Evolutionary conservation across 257 asterid species (phyloP), one percentile per base, ranked within the genome.

Genomic region (Capsicum chinense): DNA sequence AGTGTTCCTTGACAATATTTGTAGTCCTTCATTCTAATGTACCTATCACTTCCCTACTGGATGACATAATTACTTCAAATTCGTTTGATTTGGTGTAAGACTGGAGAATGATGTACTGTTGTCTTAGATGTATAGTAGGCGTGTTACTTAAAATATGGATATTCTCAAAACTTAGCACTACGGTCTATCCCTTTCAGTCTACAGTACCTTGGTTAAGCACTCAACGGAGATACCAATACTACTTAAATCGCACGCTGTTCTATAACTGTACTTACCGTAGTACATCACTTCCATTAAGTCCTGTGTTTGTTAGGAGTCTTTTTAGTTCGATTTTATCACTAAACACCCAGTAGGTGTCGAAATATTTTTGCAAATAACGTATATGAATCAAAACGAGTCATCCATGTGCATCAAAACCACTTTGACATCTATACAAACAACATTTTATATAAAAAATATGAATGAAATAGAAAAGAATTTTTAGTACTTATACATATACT

Each of bases 41-140:
- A 19, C 39, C 14, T 62, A 21, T 17, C 69, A 62, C 48, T 14
- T 21, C 19, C 52, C 52, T 67, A 68, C 21, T 68, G 52, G 21
- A 15, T 68, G 21, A 37, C 73, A 5, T 50, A 21, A 12, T 48
- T 50, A 21, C 60, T 74, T 48, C 2, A 11, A 73, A 52, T 47
- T 73, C n/a, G 1, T 73, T 71, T 73, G 80, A 74, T 74, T 47
- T 6, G 80, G 44, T 74, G 42, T 21, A 50, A 66, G 73, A 33
- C 9, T 33, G n/a, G 42, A 7, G 9, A 33, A 13, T 33, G 16
- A 66, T 66, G 76, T 68, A 68, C 7, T 37, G 15, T 68, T 15
- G 33, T 68, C 52, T 37, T 37, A 37, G 74, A 68, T 68, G 76
- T 26, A 37, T 68, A 15, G 76, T 15, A 68, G 52, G 52, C 15